Conservation (phyloP, 2,329 filamentous ascomycete species). For the Arthrobotrys sphaeroides region DNA sequence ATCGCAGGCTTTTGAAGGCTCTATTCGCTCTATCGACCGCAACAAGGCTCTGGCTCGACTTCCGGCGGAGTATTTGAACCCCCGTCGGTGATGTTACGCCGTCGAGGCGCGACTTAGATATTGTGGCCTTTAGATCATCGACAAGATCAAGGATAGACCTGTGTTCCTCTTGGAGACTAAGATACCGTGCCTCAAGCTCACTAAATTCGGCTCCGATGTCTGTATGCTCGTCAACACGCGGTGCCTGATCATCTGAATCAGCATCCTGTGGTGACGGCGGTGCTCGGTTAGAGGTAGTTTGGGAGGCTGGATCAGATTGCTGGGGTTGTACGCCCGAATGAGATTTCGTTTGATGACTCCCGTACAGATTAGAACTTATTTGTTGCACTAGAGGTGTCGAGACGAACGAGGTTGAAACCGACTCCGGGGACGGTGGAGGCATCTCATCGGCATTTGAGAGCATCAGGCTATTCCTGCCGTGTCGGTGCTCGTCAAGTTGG, state of each 20-base stretch:
- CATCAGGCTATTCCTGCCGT: constrained; percentile 63
- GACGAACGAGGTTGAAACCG: constrained; percentile 68
- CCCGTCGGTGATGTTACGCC: constrained; percentile 71
- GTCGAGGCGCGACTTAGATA: constrained; percentile 76
- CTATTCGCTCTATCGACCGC: constrained; percentile 89
- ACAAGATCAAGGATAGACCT: constrained; percentile 87
- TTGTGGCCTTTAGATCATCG: constrained; percentile 87
- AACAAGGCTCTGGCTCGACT: constrained; percentile 89
- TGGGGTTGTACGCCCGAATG: neutral
- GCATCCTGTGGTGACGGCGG: neutral
- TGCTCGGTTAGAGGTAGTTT: neutral
- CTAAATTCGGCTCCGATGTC: constrained; percentile 38
- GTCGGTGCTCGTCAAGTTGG: constrained; percentile 78
- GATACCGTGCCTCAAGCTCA: constrained; percentile 40
- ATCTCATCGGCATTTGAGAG: constrained; percentile 61
- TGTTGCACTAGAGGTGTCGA: constrained; percentile 55
- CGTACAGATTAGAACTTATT: constrained; percentile 53
- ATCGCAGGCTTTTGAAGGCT: constrained; percentile 87
- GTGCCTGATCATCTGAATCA: neutral
- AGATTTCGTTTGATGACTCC: constrained; percentile 54
- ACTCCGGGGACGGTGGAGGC: constrained; percentile 36
- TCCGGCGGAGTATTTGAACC: constrained; percentile 85
- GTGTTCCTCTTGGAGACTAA: constrained; percentile 75
- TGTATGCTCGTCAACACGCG: constrained; percentile 59
- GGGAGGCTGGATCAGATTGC: neutral